Evolutionary conservation across 2,329 filamentous ascomycete species (phyloP), one percentile per base, ranked within the genome.

Genomic region (Lecanicillium sp.): DNA sequence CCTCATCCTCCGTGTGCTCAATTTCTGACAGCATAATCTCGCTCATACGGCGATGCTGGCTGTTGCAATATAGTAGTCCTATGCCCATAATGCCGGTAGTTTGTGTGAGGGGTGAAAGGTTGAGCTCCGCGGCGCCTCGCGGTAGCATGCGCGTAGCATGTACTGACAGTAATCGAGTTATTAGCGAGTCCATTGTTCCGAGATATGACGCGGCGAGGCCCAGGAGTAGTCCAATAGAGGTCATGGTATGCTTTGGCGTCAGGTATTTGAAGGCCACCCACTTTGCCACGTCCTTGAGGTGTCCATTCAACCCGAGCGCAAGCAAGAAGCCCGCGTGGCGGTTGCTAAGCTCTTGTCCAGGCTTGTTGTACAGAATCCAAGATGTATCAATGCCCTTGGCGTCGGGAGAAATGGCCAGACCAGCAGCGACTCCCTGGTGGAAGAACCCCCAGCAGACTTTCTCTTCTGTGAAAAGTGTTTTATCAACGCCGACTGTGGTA

Each of bases 211-310:
- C 93, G 8, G 93, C 90, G 15, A 98, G 74, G 1, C 93, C 93
- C 1, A 98, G 74, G 3, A 98, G 75, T n/a, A 98, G 73, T 9
- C 93, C 93, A 47, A 98, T 91, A 1, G 93, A 97, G 20, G 93
- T 97, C 93, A 98, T 98, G 21, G 90, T 95, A 65, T 98, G 94
- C 61, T 98, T 98, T 1, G 93, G 91, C 0, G 93, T 98, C n/a
- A 98, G 73, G 57, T 98, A 98, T 62, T 96, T 97, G 77, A 97
- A 98, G 8, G 90, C 91, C 36, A 98, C 85, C 91, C 93, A 98
- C 70, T 97, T 97, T 3, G 93, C 93, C 23, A 98, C 79, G 7
- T 83, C 86, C 57, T 88, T 93, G n/a, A 98, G 72, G 67, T 98
- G 94, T 0, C 93, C 94, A 58, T 96, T 96, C 20, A 98, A 72